Evolutionary conservation across 2,329 filamentous ascomycete species (phyloP).

Genomic region (Diaporthe vaccinii): DNA sequence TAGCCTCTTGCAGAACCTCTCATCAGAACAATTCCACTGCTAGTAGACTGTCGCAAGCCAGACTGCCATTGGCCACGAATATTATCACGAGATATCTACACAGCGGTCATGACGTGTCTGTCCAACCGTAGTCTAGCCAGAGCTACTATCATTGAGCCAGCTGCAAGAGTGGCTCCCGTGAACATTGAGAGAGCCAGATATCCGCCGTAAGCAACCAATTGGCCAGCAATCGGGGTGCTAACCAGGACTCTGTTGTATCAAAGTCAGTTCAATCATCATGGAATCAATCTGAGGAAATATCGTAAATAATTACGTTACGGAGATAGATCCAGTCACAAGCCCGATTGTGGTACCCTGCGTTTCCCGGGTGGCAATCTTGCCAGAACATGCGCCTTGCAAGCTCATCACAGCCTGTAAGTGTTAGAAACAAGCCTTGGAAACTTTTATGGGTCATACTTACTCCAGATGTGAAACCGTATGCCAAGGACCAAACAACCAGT

Average conservation of each 20-base stretch:
- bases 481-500: slow-evolving; percentile 58
- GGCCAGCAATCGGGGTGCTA: slow-evolving; percentile 57
- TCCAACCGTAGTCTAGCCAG: not conserved
- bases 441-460: slow-evolving; percentile 45
- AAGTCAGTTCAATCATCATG: slow-evolving; percentile 42
- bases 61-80: not conserved
- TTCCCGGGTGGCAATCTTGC: slow-evolving; percentile 54
- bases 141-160: not conserved
- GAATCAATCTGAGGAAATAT: not conserved
- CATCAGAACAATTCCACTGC: not conserved
- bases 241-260: slow-evolving; percentile 51
- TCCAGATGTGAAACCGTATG: slow-evolving; percentile 61
- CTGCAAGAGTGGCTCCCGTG: slow-evolving; percentile 50
- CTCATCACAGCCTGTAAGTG: slow-evolving; percentile 57
- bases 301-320: slow-evolving; percentile 53
- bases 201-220: slow-evolving; percentile 52
- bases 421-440: not conserved
- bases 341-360: slow-evolving; percentile 59
- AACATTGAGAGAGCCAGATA: slow-evolving; percentile 57
- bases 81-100: not conserved
- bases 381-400: slow-evolving; percentile 60
- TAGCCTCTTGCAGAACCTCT: not conserved
- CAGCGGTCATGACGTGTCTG: not conserved
- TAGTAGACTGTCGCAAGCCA: too few relatives aligned
- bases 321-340: slow-evolving; percentile 54